Base-by-base conservation (phyloP, 2,329 filamentous ascomycete species). In the Tolypocladium amazonense region DNA sequence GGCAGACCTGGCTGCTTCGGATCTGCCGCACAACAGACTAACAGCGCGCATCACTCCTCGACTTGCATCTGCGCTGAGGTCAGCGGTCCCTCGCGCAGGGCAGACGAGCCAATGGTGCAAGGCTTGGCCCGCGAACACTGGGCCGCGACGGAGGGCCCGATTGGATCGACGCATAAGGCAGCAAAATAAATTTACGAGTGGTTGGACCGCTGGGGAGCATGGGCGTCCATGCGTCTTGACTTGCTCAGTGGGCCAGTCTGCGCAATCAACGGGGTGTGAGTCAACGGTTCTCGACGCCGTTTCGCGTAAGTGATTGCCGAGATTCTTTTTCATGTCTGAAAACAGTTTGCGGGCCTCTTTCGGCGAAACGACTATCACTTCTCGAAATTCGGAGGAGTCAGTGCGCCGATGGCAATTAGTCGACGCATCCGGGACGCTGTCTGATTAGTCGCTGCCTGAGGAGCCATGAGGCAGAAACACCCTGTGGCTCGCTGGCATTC, bases 31-130 rank as follows among this genome's bases (percentile, higher is more conserved):
- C 11, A 53, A 45, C 56, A 33, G 30, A 5, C 57, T 23, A 54
- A 35, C 56, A 9, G 23, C 43, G 14, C 2, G n/a, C 33, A 11
- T 38, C 33, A 8, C 41, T 25, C 8, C 35, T 39, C 54, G 50
- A 30, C 50, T 37, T 53, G 57, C 54, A 53, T 43, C 39, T 35
- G 30, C 27, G 59, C 59, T 61, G 56, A 58, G 53, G 59, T 56
- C 59, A 58, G 56, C 53, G 47, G 59, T 18, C 52, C 15, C 27
- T 30, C 12, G 23, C 8, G 1, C 30, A 4, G 53, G 41, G 35
- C 23, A n/a, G 11, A n/a, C n/a, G 45, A 38, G 59, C 59, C 56
- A 60, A 58, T 60, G 23, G 18, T 27, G 30, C 20, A 1, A 23
- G 38, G 27, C 38, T 9, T 15, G 12, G 15, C 41, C 47, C 50